Percentiles rank a stretch among this genome's conserved stretches.
phyloP scores from a whole-genome alignment of 1,139 yeast genomes.

The Protomyces pachydermus region DNA sequence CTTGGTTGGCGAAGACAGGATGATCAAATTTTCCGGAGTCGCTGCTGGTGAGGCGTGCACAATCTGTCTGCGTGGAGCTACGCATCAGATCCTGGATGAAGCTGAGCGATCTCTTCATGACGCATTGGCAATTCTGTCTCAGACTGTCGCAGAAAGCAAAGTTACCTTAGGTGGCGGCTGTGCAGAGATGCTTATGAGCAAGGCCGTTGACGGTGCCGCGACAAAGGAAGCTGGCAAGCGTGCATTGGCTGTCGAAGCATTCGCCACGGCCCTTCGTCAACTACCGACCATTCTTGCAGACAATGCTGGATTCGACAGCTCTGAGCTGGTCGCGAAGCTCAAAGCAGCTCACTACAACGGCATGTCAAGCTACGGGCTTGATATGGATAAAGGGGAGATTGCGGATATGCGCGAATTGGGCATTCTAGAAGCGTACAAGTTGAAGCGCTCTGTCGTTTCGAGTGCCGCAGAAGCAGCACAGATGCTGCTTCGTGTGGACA shows the following conservation, averaged over 20 bases:
- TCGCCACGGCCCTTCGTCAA: conserved; percentile 89
- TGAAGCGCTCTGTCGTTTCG: conserved; percentile 90
- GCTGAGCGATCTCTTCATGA: conserved; percentile 97
- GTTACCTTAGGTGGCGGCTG: conserved; percentile 98
- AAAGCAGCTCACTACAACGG: conserved; percentile 93
- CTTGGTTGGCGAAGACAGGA: conserved; percentile 78
- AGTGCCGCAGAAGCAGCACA: conserved; percentile 98
- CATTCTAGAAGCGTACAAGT: conserved; percentile 82
- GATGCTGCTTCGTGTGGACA: conserved; percentile 87
- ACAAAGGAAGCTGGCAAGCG: conserved; percentile 92
- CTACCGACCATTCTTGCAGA: conserved; percentile 93
- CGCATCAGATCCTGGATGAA: conserved; percentile 92
- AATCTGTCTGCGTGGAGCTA: conserved; percentile 87
- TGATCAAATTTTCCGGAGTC: conserved; percentile 86
- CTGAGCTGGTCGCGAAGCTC: conserved; percentile 83
- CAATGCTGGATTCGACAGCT: conserved; percentile 93
- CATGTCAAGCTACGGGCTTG: conserved; percentile 83
- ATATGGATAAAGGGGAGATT: conserved; percentile 72
- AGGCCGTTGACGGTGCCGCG: conserved; percentile 93
- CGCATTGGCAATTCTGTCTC: conserved; percentile 90
- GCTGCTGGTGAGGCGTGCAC: conserved; percentile 97
- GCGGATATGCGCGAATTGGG: conserved; percentile 95
- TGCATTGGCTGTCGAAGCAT: conserved; percentile 89
- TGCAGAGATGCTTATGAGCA: conserved; percentile 96
- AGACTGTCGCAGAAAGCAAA: conserved; percentile 90